phyloP scores from a whole-genome alignment of 2,329 filamentous ascomycete genomes.

The Trichoderma semiorbis region DNA sequence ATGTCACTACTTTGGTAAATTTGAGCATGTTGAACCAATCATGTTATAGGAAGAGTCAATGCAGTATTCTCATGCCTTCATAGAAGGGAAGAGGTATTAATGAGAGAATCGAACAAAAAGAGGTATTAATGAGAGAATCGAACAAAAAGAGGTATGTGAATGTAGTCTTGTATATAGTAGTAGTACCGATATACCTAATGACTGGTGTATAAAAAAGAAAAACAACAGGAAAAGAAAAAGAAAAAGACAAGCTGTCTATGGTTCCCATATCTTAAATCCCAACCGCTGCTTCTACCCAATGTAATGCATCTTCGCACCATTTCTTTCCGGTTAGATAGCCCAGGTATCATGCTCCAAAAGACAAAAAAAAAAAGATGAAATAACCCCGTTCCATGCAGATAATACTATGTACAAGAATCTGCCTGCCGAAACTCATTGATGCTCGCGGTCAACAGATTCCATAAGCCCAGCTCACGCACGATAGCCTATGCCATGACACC shows the following conservation, averaged over 20 bases:
- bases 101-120: neutral
- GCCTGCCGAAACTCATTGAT: neutral
- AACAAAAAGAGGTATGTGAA: neutral
- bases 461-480: neutral
- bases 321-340: neutral
- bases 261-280: neutral
- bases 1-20: neutral
- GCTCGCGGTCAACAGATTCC: neutral
- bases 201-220: neutral
- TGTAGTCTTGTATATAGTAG: neutral
- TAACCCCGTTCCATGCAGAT: neutral
- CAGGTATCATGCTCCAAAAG: constrained; percentile 14
- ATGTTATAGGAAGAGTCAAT: neutral
- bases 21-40: neutral
- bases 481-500: constrained; percentile 1
- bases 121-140: neutral
- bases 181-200: neutral
- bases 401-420: constrained; percentile 4
- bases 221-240: neutral
- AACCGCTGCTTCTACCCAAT: constrained; percentile 3
- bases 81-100: no score
- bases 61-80: neutral
- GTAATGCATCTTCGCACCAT: neutral
- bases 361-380: neutral
- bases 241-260: neutral